Conservation (phyloP, 1,284 basidiomycete species). For the Spongiforma sp. region DNA sequence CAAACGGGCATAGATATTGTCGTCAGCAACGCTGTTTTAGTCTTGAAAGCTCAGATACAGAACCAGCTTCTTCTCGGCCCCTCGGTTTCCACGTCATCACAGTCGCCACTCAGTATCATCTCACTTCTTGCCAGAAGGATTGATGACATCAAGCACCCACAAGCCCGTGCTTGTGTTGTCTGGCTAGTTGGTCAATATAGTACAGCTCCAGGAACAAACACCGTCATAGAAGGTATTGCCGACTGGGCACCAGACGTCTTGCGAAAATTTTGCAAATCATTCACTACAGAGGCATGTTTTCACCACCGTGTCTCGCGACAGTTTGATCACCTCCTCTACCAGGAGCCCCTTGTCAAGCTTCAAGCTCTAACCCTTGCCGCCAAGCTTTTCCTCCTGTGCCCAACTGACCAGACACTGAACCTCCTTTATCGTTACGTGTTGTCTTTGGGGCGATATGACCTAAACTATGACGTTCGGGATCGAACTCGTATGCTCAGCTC, state of each 20-base stretch:
- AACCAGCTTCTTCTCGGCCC: slow-evolving; percentile 48
- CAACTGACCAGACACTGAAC: slow-evolving; percentile 54
- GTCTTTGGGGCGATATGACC: slow-evolving; percentile 86
- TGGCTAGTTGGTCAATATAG: slow-evolving; percentile 93
- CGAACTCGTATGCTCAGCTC: slow-evolving; percentile 81
- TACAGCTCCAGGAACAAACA: slow-evolving; percentile 39
- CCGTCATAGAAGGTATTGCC: slow-evolving; percentile 55
- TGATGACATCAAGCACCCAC: slow-evolving; percentile 78
- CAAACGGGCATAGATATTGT: slow-evolving; percentile 43
- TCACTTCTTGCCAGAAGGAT: slow-evolving; percentile 75
- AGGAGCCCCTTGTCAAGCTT: slow-evolving; percentile 76
- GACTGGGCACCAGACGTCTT: slow-evolving; percentile 88
- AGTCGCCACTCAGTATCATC: slow-evolving; percentile 70
- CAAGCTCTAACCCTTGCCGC: slow-evolving; percentile 84
- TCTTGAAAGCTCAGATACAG: slow-evolving; percentile 85
- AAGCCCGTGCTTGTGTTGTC: slow-evolving; percentile 83
- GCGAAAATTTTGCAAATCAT: slow-evolving; percentile 75
- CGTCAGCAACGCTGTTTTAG: slow-evolving; percentile 80
- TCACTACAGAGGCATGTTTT: slow-evolving; percentile 70
- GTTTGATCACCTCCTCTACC: not conserved
- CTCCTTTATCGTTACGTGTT: slow-evolving; percentile 77
- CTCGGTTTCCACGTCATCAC: slow-evolving; percentile 31
- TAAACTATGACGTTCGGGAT: slow-evolving; percentile 88
- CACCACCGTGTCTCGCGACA: not conserved
- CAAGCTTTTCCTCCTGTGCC: slow-evolving; percentile 79